Conservation (phyloP, 495 filamentous ascomycete genomes). For the Aspergillus homomorphus region DNA sequence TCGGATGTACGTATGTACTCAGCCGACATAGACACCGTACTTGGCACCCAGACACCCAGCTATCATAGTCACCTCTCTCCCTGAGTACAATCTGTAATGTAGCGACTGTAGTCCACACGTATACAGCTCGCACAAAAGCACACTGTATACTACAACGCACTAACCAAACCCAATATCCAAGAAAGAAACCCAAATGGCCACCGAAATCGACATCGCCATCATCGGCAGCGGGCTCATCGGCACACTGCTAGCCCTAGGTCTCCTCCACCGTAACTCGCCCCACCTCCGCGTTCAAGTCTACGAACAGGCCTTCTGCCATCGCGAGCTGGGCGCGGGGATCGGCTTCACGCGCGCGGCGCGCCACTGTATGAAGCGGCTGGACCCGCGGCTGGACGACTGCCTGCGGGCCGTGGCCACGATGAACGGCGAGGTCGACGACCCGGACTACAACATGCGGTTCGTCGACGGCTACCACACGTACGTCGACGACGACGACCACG, state of each 20-base stretch:
- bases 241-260: conserved; percentile 35
- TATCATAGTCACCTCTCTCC: too few species aligned
- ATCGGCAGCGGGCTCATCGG: conserved; percentile 47
- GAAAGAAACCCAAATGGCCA: conserved; percentile 1
- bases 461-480: conserved; percentile 33
- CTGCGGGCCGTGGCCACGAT: conserved; percentile 17
- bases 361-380: conserved; percentile 25
- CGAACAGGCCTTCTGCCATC: conserved; percentile 34
- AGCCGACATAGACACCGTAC: too few species aligned
- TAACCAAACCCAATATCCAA: not conserved
- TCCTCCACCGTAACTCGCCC: conserved; percentile 22
- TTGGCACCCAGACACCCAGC: too few species aligned
- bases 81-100: too few species aligned
- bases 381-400: conserved; percentile 20
- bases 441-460: conserved; percentile 29
- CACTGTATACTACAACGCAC: not conserved
- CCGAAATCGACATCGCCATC: conserved; percentile 33
- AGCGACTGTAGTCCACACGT: too few species aligned
- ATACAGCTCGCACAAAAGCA: too few species aligned
- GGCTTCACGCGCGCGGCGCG: conserved; percentile 39
- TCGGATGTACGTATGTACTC: too few species aligned
- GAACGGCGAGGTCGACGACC: conserved; percentile 17
- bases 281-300: conserved; percentile 38
- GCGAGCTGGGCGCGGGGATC: conserved; percentile 45
- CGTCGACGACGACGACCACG: conserved; percentile 12